These are phyloP conservation scores for Saturnispora serradocipensis DNA, from an alignment of 805 yeast genomes.

Conservation along the genomic window DNA sequence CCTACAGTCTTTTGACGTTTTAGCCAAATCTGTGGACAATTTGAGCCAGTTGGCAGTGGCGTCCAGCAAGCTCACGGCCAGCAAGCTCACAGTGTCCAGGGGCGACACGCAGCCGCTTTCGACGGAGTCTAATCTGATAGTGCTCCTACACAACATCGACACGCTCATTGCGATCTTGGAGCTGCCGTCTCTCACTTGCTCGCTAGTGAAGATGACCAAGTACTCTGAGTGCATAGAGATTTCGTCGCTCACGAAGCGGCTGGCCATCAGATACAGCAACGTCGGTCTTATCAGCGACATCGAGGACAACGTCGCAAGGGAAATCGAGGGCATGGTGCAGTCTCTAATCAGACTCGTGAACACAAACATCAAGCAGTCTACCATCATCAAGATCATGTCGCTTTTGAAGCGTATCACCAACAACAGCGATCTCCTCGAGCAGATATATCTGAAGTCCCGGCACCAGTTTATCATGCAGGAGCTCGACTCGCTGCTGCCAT, in stretches of 20 bases:
- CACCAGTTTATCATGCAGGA: constrained; percentile 58
- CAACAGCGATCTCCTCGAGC: constrained; percentile 32
- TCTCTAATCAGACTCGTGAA: constrained; percentile 61
- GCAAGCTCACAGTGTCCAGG: not conserved
- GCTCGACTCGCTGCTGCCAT: constrained; percentile 46
- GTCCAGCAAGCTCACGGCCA: not conserved
- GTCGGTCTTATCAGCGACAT: constrained; percentile 42
- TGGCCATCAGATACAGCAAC: constrained; percentile 61
- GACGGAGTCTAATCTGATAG: constrained; percentile 16
- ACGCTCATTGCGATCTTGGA: constrained; percentile 71
- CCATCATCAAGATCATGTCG: constrained; percentile 67
- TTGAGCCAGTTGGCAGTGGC: constrained; percentile 1
- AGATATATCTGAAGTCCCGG: constrained; percentile 59
- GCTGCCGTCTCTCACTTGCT: constrained; percentile 69
- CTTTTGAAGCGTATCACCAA: constrained; percentile 30
- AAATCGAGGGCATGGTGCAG: constrained; percentile 51
- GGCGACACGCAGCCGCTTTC: not conserved
- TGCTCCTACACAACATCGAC: constrained; percentile 53
- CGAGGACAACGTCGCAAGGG: constrained; percentile 42
- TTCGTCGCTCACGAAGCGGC: constrained; percentile 60
- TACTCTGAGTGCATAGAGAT: constrained; percentile 86
- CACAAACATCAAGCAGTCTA: constrained; percentile 72
- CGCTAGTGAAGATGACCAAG: constrained; percentile 80
- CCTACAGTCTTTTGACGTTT: constrained; percentile 20
- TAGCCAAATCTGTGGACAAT: constrained; percentile 1